Evolutionary conservation across 345 rosid species (phyloP).

Genomic region (Euphorbia peplus): DNA sequence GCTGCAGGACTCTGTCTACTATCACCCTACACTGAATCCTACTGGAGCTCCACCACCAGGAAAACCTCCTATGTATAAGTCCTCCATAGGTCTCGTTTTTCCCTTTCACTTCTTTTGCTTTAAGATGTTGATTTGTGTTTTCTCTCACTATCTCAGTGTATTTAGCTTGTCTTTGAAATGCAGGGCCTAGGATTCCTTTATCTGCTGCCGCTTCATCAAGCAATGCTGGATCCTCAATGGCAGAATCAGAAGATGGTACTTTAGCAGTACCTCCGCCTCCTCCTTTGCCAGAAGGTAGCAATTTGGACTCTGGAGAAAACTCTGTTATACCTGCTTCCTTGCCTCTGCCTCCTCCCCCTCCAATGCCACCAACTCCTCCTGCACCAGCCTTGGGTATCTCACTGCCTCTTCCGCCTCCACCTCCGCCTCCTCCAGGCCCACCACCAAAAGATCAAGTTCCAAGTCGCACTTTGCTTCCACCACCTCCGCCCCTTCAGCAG

Average conservation of each 20-base stretch:
- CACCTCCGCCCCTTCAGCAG: conserved; percentile 61
- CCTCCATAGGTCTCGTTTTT: conserved; percentile 61
- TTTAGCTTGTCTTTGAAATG: conserved; percentile 18
- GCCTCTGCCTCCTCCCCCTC: conserved; percentile 86
- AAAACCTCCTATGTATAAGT: conserved; percentile 92
- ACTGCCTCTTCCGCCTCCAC: conserved; percentile 61
- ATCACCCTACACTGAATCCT: conserved; percentile 93
- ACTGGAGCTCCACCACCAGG: conserved; percentile 99
- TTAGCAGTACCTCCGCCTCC: conserved; percentile 61
- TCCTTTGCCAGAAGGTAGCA: conserved; percentile 58
- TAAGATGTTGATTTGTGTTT: conserved; percentile 12
- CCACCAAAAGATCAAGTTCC: conserved; percentile 64
- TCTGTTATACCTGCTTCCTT: conserved; percentile 48
- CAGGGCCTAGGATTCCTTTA: conserved; percentile 81
- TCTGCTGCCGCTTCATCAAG: conserved; percentile 63
- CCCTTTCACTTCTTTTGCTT: not conserved
- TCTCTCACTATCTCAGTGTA: conserved; percentile 12
- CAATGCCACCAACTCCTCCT: conserved; percentile 69
- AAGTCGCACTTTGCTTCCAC: conserved; percentile 52
- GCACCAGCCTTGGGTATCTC: conserved; percentile 38
- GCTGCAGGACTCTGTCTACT: conserved; percentile 93
- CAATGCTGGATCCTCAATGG: conserved; percentile 51
- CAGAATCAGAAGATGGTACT: conserved; percentile 60
- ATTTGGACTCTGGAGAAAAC: conserved; percentile 37
- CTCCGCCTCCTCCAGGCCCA: conserved; percentile 95